Base-by-base conservation (phyloP, 495 filamentous ascomycete species). In the Trichoderma erinaceum region DNA sequence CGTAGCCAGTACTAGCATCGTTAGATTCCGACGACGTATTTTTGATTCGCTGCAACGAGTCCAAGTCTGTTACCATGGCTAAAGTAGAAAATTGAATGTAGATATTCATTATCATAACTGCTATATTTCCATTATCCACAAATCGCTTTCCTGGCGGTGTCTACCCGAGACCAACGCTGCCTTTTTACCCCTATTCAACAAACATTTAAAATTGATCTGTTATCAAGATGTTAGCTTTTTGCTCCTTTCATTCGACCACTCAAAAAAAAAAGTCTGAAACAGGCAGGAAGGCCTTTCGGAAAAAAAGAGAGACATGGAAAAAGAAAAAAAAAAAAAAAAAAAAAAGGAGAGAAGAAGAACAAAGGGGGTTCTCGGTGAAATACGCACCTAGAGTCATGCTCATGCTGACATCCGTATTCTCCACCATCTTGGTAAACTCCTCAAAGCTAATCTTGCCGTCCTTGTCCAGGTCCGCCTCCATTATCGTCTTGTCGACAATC, bases 381-480 rank as follows among this genome's bases (percentile, higher is more conserved):
- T 50, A 85, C 89, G 77, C 83, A 93, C 92, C 92, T 82, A 97
- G 82, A 69, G 93, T 98, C 95, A 99, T 97, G 79, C 93, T 97
- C 89, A 97, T 89, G 75, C 89, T 93, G 67, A 99, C 88, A 79
- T 99, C 95, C 38, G 95, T 99, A 76, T 90, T 96, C 84, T 97
- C 93, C 63, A 99, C 96, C 96, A 99, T 97, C 79, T 93, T 90
- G 64, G 87, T 92, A 79, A 99, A 99, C 84, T 99, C 95, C 82
- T 97, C 93, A 73, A 99, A 99, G 81, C 91, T 96, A 81, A 99
- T 98, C 84, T 96, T 96, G 71, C 95, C 95, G 79, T 99, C 95
- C 52, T 87, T 85, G 78, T 99, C 96, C 73, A 90, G 85, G 78
- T 99, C 95, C 58, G 95, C 96, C 81, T 99, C 95, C 95, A 98